phyloP scores from a whole-genome alignment of 2,329 filamentous ascomycete species.

The Fusarium lyarnte region DNA sequence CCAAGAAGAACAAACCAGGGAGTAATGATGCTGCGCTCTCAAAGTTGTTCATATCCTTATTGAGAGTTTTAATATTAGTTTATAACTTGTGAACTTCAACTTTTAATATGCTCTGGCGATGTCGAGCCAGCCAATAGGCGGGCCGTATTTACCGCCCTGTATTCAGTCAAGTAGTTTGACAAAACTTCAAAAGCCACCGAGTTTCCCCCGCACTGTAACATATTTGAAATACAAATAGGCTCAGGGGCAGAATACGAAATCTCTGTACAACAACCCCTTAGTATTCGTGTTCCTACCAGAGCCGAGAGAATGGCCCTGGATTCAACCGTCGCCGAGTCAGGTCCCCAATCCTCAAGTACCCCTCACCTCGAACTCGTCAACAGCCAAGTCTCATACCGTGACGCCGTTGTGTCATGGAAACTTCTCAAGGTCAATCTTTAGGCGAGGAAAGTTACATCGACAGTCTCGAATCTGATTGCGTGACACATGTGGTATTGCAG shows the following conservation, averaged over 20 bases:
- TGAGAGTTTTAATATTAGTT: neutral
- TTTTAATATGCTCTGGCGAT: too few species aligned
- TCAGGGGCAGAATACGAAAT: too few species aligned
- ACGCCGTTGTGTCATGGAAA: neutral
- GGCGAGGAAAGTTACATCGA: neutral
- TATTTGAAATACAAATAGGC: neutral
- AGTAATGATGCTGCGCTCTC: neutral
- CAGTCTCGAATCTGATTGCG: neutral
- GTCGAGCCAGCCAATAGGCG: neutral
- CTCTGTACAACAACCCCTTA: neutral
- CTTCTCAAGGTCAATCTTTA: neutral
- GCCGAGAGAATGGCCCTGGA: neutral
- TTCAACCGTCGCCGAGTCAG: neutral
- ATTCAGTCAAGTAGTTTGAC: neutral
- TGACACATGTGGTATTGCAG: neutral
- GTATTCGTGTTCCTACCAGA: neutral
- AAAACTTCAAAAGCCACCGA: neutral
- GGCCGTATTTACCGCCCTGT: neutral
- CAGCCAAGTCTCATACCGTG: neutral
- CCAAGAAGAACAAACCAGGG: fast-evolving
- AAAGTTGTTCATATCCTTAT: fast-evolving
- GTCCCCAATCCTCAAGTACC: neutral
- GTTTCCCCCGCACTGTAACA: neutral
- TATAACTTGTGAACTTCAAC: neutral
- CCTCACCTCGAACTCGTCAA: neutral